These are phyloP conservation scores for Geoglossum glabrum DNA, from an alignment of 495 filamentous ascomycete genomes.

Conservation along the genomic window DNA sequence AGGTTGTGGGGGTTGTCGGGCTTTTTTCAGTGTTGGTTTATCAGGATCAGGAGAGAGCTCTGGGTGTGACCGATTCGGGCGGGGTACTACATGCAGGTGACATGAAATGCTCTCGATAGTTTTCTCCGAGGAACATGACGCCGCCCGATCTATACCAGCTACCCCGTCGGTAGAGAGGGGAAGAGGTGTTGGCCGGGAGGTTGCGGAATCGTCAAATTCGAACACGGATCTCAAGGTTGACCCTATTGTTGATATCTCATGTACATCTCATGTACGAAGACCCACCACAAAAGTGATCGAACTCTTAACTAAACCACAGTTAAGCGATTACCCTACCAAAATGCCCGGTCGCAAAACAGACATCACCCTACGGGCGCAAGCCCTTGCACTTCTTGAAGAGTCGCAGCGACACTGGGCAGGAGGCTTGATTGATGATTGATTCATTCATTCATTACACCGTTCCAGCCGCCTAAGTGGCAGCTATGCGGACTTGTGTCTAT, in stretches of 20 bases:
- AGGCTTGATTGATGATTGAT: no score
- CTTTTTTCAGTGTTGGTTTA: constrained; percentile 7
- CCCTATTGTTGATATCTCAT: constrained; percentile 40
- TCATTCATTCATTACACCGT: no score
- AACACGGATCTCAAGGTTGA: constrained; percentile 32
- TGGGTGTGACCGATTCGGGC: not conserved
- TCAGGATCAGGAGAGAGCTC: not conserved
- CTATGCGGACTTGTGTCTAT: constrained; percentile 30
- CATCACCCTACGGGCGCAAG: no score
- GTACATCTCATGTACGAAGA: no score
- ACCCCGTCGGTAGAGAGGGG: not conserved
- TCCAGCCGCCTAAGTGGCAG: no score
- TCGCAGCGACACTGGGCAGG: no score
- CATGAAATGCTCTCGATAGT: not conserved
- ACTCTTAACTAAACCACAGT: no score
- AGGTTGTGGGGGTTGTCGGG: constrained; percentile 58
- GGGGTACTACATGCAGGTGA: no score
- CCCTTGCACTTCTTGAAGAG: no score
- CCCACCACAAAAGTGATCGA: constrained; percentile 76
- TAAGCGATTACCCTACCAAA: no score
- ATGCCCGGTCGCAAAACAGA: no score
- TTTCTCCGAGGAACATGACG: not conserved
- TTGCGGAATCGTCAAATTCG: constrained; percentile 25
- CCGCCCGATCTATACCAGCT: constrained; percentile 11
- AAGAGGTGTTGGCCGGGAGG: constrained; percentile 25